Evolutionary conservation across 2,329 filamentous ascomycete species (phyloP), one percentile per base, ranked within the genome.

Genomic region (Fonsecaea multimorphosa): DNA sequence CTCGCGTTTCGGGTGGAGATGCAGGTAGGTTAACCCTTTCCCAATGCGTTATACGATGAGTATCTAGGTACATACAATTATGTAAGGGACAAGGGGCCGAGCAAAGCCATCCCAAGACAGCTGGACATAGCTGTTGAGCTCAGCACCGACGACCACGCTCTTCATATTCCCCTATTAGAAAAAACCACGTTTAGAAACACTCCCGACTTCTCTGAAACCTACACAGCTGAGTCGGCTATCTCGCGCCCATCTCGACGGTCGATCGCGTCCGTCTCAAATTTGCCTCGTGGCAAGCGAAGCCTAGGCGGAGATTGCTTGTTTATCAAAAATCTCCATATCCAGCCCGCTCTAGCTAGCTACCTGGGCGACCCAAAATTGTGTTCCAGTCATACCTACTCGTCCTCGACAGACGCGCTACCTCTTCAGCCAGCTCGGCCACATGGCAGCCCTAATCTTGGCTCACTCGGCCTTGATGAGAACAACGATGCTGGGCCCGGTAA

Each of bases 251-350:
- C 8, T 31, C 14, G 7, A 32, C 27, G 8, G 16, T 54, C 31
- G 32, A 57, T 36, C 29, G 22, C 54, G 34, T 38, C 58, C 14
- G 31, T 60, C 44, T 36, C 22, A 53, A 60, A 49, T 36, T 60
- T 60, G 29, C 34, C 31, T 52, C 31, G 24, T 36, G 58, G 29
- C 46, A 52, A 29, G 22, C 58, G 46, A 60, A 27, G 46, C n/a
- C 46, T 34, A 36, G 32, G 58, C 58, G 58, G 58, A 60, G 40
- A 60, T 60, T 60, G 58, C 58, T 60, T 60, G 58, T 52, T 60
- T 19, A 24, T 60, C n/a, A 60, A 51, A 49, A 49, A 16, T n/a
- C 57, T 32, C 40, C 44, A n/a, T 51, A 51, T 7, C 44, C 19
- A 60, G 44, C 44, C 19, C n/a, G 27, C 11, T 24, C 44, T 24